Evolutionary conservation across 2,329 filamentous ascomycete species (phyloP).

Genomic region (Neopestalotiopsis sp.): DNA sequence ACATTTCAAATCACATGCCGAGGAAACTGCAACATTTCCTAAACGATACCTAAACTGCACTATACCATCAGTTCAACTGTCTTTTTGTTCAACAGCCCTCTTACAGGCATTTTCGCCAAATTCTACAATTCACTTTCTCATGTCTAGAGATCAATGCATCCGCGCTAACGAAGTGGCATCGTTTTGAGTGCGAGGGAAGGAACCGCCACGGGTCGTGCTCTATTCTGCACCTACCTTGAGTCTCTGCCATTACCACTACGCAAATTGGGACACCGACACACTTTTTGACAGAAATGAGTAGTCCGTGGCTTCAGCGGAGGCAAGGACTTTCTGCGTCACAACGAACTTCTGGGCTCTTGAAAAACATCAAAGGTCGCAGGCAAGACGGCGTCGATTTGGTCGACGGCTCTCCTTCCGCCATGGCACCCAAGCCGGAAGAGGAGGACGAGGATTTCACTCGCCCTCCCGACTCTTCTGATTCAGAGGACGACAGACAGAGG

Average conservation of each 20-base stretch:
- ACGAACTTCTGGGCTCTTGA: not conserved
- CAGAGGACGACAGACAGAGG: conserved; percentile 3
- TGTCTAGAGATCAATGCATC: too few species aligned
- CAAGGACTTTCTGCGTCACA: not conserved
- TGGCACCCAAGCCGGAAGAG: not conserved
- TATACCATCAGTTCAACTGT: too few species aligned
- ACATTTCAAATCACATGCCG: too few species aligned
- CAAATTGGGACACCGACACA: not conserved
- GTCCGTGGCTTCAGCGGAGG: not conserved
- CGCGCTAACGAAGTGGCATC: too few species aligned
- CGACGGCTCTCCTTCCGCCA: not conserved
- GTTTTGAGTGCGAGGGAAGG: too few species aligned
- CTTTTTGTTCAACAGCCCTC: too few species aligned
- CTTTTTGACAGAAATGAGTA: not conserved
- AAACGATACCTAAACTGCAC: too few species aligned
- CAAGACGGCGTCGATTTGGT: not conserved
- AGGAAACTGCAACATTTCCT: too few species aligned
- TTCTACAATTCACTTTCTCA: too few species aligned
- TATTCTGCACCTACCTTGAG: not conserved
- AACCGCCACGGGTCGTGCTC: too few species aligned
- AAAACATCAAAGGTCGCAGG: not conserved
- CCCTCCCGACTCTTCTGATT: conserved; percentile 1
- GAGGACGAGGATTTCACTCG: not conserved
- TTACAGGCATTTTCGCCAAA: too few species aligned
- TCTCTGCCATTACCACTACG: not conserved